Evolutionary conservation across 495 filamentous ascomycete genomes (phyloP).

Genomic region (Penicillium cataractarum): DNA sequence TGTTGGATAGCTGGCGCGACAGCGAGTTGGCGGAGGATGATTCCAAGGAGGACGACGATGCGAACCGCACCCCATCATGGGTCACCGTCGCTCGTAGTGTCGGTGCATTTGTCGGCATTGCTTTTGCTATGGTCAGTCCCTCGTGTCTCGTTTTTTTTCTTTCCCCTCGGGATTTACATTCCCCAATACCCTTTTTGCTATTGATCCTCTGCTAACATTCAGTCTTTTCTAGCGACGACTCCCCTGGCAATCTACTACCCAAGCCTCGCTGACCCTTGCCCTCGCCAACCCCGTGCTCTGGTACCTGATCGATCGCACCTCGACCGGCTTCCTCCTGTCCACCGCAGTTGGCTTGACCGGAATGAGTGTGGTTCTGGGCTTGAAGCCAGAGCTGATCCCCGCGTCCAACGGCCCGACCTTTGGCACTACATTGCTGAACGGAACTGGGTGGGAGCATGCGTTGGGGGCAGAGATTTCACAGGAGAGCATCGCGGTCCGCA

Average conservation of each 20-base stretch:
- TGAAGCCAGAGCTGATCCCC: conserved; percentile 78
- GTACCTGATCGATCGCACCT: conserved; percentile 92
- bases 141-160: neutral
- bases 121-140: conserved; percentile 85
- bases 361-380: conserved; percentile 68
- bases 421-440: conserved; percentile 33
- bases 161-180: neutral
- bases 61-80: conserved; percentile 65
- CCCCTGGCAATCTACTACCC: conserved; percentile 91
- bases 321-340: conserved; percentile 78
- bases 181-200: neutral
- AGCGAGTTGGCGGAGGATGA: conserved; percentile 24
- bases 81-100: conserved; percentile 81
- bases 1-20: conserved; percentile 73
- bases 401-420: conserved; percentile 52
- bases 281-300: conserved; percentile 93
- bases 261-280: conserved; percentile 87
- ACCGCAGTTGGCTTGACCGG: conserved; percentile 71
- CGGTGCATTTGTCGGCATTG: conserved; percentile 93
- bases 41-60: conserved; percentile 32
- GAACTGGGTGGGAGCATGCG: conserved; percentile 41
- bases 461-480: conserved; percentile 63
- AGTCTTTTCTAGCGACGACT: conserved; percentile 67
- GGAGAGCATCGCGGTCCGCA: conserved; percentile 76
- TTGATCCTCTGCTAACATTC: conserved; percentile 4